These are phyloP conservation scores for Aspergillus versicolor DNA, from an alignment of 2,329 filamentous ascomycete species.

Conservation along the genomic window DNA sequence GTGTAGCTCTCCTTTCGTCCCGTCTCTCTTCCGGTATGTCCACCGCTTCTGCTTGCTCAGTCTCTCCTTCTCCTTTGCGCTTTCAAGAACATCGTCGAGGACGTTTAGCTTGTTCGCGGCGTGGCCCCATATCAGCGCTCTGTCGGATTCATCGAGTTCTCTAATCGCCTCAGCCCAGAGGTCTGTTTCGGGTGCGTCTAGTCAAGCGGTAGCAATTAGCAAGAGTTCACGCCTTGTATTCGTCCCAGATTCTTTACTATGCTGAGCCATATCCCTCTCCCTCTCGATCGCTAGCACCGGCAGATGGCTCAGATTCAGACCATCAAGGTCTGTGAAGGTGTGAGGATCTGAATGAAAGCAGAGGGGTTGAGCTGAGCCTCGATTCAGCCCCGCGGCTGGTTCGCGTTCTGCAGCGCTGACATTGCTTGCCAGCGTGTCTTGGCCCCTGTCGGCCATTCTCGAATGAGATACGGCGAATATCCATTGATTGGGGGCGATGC, in stretches of 20 bases:
- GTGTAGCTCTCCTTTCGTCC: background rate
- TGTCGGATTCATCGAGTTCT: background rate
- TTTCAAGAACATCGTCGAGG: background rate
- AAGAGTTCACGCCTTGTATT: background rate
- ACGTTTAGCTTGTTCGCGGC: background rate
- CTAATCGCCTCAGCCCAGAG: background rate
- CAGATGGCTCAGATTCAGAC: too few relatives aligned
- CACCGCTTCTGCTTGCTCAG: background rate
- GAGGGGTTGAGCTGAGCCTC: background rate
- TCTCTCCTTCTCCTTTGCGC: background rate
- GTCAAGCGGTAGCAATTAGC: background rate
- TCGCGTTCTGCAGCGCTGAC: background rate
- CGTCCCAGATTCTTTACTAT: too few relatives aligned
- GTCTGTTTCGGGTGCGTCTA: background rate
- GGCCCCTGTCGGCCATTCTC: background rate
- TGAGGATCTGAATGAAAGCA: too few relatives aligned
- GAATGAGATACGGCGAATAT: background rate
- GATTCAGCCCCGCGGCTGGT: background rate
- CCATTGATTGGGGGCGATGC: background rate
- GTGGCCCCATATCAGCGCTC: background rate
- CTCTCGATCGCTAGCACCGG: too few relatives aligned
- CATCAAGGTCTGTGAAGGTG: too few relatives aligned
- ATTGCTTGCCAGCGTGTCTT: background rate
- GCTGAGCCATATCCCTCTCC: too few relatives aligned
- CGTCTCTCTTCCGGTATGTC: background rate